Base-by-base conservation (phyloP, 2,329 filamentous ascomycete species). In the Claviceps sp. region DNA sequence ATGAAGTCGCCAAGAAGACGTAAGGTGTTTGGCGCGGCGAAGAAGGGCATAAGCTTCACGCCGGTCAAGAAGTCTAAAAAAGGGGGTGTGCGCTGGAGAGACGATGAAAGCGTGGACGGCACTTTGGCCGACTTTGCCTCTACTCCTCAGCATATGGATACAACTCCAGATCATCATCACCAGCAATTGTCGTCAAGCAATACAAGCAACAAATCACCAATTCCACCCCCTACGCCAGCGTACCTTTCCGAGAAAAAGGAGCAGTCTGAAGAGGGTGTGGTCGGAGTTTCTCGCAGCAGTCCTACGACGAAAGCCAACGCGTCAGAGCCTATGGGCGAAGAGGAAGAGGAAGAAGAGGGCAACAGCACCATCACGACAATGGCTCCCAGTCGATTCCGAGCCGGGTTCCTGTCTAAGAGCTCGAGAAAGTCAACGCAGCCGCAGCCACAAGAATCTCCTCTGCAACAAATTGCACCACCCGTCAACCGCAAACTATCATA, bases 111-210 rank as follows among this genome's bases (percentile, higher is more conserved):
- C 2, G 85, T 94, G 62, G 82, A 91, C 50, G 90, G 89, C 24
- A 83, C 84, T 1, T 72, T 97, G 52, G 89, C 86, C 11, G 93
- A 97, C 64, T 96, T 91, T 63, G 87, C 91, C 62, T 88, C 88
- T 69, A 96, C 91, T 2, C 91, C 93, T 1, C 79, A 89, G 65
- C 86, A 84, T 62, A 67, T 77, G 8, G 72, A 58, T 22, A 56
- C 78, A 16, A 73, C 73, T 2, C 78, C 81, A 6, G 77, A 82
- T 48, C 52, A 60, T 6, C 34, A 2, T 48, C 52, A 60, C 2
- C 34, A 2, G 20, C 38, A 56, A 5, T 60, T 61, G 0, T 56
- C 9, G 30, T 34, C 9, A 3, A 9, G 30, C 30, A 34, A 34
- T 34, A 11, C 4, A 34, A 34, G 58, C 0, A 57, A 61, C 51